A percentile compares a stretch with the other conserved stretches of the same genome.
phyloP scores from a whole-genome alignment of 176 grass and related monocot species.

The Triticum dicoccoides region DNA sequence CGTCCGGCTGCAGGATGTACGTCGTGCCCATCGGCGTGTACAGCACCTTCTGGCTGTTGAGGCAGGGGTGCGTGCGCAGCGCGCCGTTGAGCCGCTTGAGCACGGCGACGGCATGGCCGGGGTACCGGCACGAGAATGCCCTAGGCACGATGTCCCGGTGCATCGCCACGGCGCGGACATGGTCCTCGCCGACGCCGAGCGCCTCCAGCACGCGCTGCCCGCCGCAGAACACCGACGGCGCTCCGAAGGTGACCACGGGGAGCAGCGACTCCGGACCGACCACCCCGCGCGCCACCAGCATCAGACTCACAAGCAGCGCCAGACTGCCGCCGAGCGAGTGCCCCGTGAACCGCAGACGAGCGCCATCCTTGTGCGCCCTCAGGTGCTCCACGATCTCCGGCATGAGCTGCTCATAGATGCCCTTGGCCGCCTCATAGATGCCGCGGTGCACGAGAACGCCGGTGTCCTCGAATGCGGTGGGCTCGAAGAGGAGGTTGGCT shows the following conservation, averaged over 20 bases:
- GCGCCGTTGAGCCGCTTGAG: conserved; percentile 78
- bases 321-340: conserved; percentile 99
- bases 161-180: conserved; percentile 76
- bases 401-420: conserved; percentile 86
- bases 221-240: conserved; percentile 92
- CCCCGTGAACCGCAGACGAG: conserved; percentile 74
- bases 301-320: conserved; percentile 71
- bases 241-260: conserved; percentile 79
- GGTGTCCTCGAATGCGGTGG: conserved; percentile 77
- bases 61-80: conserved; percentile 76
- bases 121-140: conserved; percentile 95
- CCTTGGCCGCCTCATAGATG: conserved; percentile 97
- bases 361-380: not conserved
- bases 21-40: conserved; percentile 83
- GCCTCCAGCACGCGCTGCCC: conserved; percentile 61
- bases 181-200: conserved; percentile 66
- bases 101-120: conserved; percentile 64
- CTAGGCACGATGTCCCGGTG: conserved; percentile 95
- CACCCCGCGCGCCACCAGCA: conserved; percentile 69
- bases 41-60: conserved; percentile 71
- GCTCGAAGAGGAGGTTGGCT: conserved; percentile 96
- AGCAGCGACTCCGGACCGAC: conserved; percentile 46
- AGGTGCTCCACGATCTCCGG: conserved; percentile 65
- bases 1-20: conserved; percentile 88
- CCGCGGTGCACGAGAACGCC: conserved; percentile 88